Base-by-base conservation (phyloP, 2,329 filamentous ascomycete genomes). In the Aschersonia sp. region DNA sequence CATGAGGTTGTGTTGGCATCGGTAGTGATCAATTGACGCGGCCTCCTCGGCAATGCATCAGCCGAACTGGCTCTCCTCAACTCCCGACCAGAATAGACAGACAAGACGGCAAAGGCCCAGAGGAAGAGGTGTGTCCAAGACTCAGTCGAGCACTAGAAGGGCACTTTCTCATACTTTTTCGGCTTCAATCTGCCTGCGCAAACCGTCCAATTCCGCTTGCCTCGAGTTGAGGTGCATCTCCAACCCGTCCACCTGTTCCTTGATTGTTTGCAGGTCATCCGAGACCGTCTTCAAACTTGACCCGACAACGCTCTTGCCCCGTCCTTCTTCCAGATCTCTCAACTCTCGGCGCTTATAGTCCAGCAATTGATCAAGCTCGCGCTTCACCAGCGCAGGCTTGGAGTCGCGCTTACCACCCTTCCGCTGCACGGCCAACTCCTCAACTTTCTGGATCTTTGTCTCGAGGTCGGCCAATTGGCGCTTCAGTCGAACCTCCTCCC, bases 401-500 rank as follows among this genome's bases (percentile, higher is more conserved):
- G 79, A 83, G 53, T 87, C 81, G 43, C 88, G 73, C 68, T 76
- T 79, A 56, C 73, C 77, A 54, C 75, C 75, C 58, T 67, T 73
- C 49, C 78, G 73, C 50, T 77, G 76, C 56, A 84, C 77, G 0
- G 82, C 81, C 42, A 81, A 78, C 49, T 80, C 75, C 66, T 94
- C 88, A 1, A 95, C 83, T 49, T 84, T 82, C 37, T 82, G 79
- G 52, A 95, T 83, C 71, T 94, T 94, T 48, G 83, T 76, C 58
- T 98, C 89, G 31, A 98, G 71, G 56, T 97, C 90, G 30, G 80
- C 76, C 32, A 98, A 77, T 66, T 97, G 88, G 62, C 92, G 89
- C 73, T 94, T 90, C 54, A 98, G 73, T 47, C 89, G 79, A 43
- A 97, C 92, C 66, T 97, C 92, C 66, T 98, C 92, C 88, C 92